phyloP scores from a whole-genome alignment of 176 grass and related monocot species.

The Melocanna baccifera region DNA sequence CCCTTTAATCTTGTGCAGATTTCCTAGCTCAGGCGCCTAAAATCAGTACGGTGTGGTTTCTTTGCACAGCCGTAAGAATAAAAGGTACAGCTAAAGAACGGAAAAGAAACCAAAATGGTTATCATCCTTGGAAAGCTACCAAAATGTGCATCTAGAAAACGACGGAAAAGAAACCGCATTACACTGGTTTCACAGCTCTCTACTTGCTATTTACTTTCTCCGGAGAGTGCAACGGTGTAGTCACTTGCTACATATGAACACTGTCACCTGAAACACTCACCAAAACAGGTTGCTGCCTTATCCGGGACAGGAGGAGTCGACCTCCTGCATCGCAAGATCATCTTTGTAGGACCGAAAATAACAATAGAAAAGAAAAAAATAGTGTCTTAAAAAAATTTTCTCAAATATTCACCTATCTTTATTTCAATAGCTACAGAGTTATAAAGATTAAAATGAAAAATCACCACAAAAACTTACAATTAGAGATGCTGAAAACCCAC shows the following conservation, averaged over 20 bases:
- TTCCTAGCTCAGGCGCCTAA: not conserved
- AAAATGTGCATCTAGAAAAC: not conserved
- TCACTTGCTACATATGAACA: slow-evolving; percentile 5
- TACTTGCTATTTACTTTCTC: not conserved
- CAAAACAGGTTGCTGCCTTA: slow-evolving; percentile 40
- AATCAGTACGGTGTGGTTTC: not conserved
- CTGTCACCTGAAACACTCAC: slow-evolving; percentile 18
- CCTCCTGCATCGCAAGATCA: slow-evolving; percentile 51
- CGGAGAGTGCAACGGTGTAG: not conserved
- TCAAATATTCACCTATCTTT: too few relatives aligned
- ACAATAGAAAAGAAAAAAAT: too few relatives aligned
- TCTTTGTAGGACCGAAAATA: too few relatives aligned
- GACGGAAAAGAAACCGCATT: not conserved
- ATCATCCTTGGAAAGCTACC: not conserved
- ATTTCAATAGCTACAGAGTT: too few relatives aligned
- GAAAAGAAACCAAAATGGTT: not conserved
- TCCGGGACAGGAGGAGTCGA: slow-evolving; percentile 43
- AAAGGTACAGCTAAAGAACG: not conserved
- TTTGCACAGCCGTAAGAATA: not conserved
- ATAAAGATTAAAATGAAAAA: too few relatives aligned
- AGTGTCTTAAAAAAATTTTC: too few relatives aligned
- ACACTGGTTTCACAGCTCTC: not conserved
- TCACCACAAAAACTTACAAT: too few relatives aligned
- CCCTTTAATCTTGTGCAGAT: not conserved
- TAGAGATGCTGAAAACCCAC: too few relatives aligned